Evolutionary conservation across 2,329 filamentous ascomycete species (phyloP).

Genomic region (Monilinia aucupariae): DNA sequence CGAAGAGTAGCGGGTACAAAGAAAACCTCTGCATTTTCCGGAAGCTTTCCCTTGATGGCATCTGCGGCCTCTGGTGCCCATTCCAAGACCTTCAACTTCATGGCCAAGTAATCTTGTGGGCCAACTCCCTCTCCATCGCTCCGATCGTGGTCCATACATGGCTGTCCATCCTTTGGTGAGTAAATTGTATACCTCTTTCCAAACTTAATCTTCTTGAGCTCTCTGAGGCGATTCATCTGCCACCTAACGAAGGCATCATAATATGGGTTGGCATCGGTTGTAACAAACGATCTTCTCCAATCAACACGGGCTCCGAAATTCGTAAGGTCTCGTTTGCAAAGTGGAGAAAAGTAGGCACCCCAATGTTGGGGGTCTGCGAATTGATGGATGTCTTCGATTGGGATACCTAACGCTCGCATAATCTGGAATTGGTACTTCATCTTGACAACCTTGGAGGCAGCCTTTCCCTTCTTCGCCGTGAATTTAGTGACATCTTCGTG

Average conservation of each 20-base stretch:
- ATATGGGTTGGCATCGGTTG: constrained; percentile 93
- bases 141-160: constrained; percentile 83
- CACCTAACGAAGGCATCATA: constrained; percentile 93
- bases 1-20: constrained; percentile 88
- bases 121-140: constrained; percentile 74
- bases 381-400: constrained; percentile 80
- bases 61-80: constrained; percentile 75
- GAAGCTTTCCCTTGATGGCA: constrained; percentile 69
- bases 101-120: constrained; percentile 84
- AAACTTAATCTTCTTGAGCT: constrained; percentile 88
- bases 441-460: constrained; percentile 81
- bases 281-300: constrained; percentile 89
- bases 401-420: constrained; percentile 86
- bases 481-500: constrained; percentile 90
- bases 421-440: constrained; percentile 96
- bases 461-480: constrained; percentile 87
- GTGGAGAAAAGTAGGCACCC: constrained; percentile 86
- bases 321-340: constrained; percentile 72
- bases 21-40: constrained; percentile 73
- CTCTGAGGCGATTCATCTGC: constrained; percentile 92
- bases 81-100: constrained; percentile 87
- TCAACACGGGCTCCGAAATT: constrained; percentile 84
- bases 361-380: constrained; percentile 90
- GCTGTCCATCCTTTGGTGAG: constrained; percentile 80
- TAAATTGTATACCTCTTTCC: constrained; percentile 92